A percentile compares a stretch with the other conserved stretches of the same genome.
Evolutionary conservation across 257 asterid species (phyloP).

Genomic region (Solanum corneliomulleri): DNA sequence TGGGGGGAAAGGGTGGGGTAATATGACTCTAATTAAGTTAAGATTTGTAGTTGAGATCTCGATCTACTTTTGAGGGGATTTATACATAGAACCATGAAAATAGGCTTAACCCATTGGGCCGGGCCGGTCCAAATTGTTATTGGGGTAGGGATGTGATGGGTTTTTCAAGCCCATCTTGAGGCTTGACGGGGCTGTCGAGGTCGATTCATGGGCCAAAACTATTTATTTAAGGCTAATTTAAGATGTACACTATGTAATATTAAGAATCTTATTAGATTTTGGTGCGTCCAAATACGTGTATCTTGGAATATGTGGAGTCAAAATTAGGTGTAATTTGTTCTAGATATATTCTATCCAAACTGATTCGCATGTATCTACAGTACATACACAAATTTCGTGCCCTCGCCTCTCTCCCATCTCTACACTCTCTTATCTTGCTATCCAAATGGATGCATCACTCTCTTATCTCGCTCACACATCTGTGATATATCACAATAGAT

Average conservation of each 20-base stretch:
- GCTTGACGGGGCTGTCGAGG: background rate
- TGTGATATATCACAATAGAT: too few species aligned
- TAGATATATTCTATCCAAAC: background rate
- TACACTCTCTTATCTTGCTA: background rate
- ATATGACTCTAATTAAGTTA: background rate
- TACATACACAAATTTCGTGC: too few species aligned
- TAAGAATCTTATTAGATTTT: too few species aligned
- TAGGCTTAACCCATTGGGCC: too few species aligned
- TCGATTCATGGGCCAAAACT: background rate
- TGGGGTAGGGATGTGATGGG: background rate
- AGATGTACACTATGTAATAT: background rate
- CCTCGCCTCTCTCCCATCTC: background rate
- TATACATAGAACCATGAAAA: background rate
- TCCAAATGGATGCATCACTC: background rate
- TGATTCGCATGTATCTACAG: background rate
- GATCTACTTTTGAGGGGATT: background rate
- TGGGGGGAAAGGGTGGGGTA: too few species aligned
- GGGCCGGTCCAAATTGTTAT: background rate
- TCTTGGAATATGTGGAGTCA: background rate
- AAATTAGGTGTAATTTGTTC: background rate
- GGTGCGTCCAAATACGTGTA: background rate
- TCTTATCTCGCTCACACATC: background rate
- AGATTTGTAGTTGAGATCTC: background rate
- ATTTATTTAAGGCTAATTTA: too few species aligned
- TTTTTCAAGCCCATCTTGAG: background rate